These are phyloP conservation scores for Dryas alaskensis DNA, from an alignment of 306 rosid genomes.

Conservation along the genomic window DNA sequence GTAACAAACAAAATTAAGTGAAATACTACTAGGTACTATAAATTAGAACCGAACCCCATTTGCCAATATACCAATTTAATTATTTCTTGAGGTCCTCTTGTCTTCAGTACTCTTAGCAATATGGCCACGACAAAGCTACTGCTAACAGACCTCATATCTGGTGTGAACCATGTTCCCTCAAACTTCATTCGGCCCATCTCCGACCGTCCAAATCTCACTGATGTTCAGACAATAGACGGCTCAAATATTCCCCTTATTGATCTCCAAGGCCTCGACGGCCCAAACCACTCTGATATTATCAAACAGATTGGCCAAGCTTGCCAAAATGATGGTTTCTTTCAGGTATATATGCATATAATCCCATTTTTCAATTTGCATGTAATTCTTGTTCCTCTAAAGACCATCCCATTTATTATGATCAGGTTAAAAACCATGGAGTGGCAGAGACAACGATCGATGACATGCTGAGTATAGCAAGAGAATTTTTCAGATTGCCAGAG, in stretches of 20 bases:
- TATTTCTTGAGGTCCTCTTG: too few relatives aligned
- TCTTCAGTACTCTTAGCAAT: too few relatives aligned
- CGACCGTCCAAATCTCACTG: conserved; percentile 40
- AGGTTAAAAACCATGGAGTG: conserved; percentile 47
- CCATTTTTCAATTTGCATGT: too few relatives aligned
- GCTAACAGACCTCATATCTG: conserved; percentile 31
- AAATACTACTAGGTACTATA: too few relatives aligned
- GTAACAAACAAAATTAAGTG: too few relatives aligned
- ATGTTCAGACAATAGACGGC: conserved; percentile 14
- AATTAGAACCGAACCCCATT: too few relatives aligned
- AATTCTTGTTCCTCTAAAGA: too few relatives aligned
- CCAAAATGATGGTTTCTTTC: conserved; percentile 40
- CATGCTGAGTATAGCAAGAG: conserved; percentile 24
- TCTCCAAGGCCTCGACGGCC: conserved; percentile 37
- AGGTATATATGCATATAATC: conserved; percentile 11
- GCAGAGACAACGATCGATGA: conserved; percentile 17
- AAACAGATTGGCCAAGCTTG: conserved; percentile 41
- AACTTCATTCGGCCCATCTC: conserved; percentile 38
- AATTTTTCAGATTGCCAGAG: conserved; percentile 44
- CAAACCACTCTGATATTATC: conserved; percentile 29
- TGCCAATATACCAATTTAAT: too few relatives aligned
- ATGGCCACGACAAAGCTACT: conserved; percentile 28
- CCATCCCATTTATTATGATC: background rate
- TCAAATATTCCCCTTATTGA: conserved; percentile 35
- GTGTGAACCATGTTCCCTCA: conserved; percentile 28